Evolutionary conservation across 441 rosid species (phyloP).

Genomic region (Erodium moschatum): DNA sequence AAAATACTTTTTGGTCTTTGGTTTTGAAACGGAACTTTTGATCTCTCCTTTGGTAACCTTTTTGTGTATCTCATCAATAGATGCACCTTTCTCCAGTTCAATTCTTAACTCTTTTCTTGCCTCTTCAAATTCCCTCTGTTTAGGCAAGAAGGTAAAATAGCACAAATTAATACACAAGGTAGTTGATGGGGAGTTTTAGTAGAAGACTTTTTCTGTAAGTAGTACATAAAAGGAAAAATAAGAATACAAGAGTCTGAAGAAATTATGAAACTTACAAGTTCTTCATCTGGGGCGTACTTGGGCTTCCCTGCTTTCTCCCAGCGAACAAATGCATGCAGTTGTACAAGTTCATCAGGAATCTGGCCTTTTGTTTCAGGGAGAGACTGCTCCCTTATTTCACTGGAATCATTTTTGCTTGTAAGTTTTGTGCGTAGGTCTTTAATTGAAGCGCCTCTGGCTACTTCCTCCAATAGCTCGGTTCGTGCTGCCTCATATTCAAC

Average conservation of each 20-base stretch:
- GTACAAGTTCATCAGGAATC: slow-evolving; percentile 56
- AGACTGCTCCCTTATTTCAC: slow-evolving; percentile 27
- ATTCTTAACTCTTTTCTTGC: slow-evolving; percentile 57
- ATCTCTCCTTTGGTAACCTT: slow-evolving; percentile 17
- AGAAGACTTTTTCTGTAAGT: background rate
- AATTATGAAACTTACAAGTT: slow-evolving; percentile 37
- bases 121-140: slow-evolving; percentile 60
- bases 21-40: background rate
- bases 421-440: no score
- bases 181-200: background rate
- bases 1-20: slow-evolving; percentile 28
- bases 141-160: background rate
- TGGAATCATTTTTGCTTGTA: no score
- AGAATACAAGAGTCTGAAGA: slow-evolving; percentile 16
- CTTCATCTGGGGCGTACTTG: slow-evolving; percentile 45
- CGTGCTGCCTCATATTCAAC: no score
- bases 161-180: background rate
- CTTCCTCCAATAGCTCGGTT: no score
- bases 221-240: background rate
- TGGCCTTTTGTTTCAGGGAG: slow-evolving; percentile 26
- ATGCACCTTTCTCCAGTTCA: slow-evolving; percentile 48
- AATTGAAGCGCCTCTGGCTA: no score
- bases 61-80: slow-evolving; percentile 47
- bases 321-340: slow-evolving; percentile 51
- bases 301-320: slow-evolving; percentile 86